phyloP scores from a whole-genome alignment of 2,329 filamentous ascomycete genomes.

The Pestalotiopsis sp. region DNA sequence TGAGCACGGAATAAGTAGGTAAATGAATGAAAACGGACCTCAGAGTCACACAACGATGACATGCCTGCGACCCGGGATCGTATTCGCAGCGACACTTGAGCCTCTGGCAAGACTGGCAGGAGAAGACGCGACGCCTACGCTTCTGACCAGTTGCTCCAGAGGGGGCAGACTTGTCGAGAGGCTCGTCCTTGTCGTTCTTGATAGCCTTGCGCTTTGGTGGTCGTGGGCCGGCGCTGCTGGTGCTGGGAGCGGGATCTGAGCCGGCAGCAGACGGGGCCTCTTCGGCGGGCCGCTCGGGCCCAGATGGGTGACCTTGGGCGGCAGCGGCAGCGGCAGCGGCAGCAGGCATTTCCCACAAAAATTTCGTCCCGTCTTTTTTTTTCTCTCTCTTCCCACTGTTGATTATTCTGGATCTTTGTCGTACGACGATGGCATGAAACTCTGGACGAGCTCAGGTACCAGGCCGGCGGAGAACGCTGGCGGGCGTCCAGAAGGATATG shows the following conservation, averaged over 20 bases:
- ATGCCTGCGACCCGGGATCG: constrained; percentile 18
- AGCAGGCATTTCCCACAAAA: not conserved
- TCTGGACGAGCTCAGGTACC: not conserved
- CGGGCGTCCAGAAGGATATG: not conserved
- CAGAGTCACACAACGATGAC: constrained; percentile 18
- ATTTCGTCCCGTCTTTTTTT: too few relatives aligned
- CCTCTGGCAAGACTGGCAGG: constrained; percentile 19
- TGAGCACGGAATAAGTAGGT: too few relatives aligned
- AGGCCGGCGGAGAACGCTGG: constrained; percentile 12
- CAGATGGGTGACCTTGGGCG: not conserved
- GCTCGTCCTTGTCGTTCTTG: constrained; percentile 39
- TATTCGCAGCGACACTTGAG: constrained; percentile 21
- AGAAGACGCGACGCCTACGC: constrained; percentile 17
- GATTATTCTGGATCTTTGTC: not conserved
- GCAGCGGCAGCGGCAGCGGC: not conserved
- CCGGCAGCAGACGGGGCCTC: not conserved
- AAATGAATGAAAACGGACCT: constrained; percentile 10
- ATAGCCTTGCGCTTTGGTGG: constrained; percentile 38
- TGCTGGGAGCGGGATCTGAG: not conserved
- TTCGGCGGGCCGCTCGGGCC: not conserved
- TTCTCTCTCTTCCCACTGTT: not conserved
- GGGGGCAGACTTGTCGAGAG: not conserved
- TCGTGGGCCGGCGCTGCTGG: not conserved
- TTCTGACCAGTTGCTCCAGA: constrained; percentile 11
- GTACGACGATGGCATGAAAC: constrained; percentile 4